A percentile compares a stretch with the other conserved stretches of the same genome.
Conservation (phyloP, 2,329 filamentous ascomycete genomes). For the Aspergillus aculeatinus region DNA sequence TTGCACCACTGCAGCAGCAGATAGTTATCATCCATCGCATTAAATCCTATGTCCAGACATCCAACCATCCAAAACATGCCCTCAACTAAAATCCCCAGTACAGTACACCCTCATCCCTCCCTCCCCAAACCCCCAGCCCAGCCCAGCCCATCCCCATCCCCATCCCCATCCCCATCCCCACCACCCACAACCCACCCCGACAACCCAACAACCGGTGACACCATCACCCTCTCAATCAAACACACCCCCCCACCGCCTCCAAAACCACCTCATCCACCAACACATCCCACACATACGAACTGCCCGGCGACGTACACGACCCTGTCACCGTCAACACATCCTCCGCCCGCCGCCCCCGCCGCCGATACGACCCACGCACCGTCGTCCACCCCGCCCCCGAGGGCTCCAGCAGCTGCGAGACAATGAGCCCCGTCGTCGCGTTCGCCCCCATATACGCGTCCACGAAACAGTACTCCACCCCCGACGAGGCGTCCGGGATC, state of each 20-base stretch:
- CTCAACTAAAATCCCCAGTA: too few species aligned
- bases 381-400: constrained; percentile 18
- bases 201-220: too few species aligned
- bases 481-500: constrained; percentile 2
- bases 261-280: constrained; percentile 26
- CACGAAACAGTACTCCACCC: constrained; percentile 17
- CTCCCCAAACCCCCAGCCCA: too few species aligned
- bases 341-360: constrained; percentile 3
- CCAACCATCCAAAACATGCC: too few species aligned
- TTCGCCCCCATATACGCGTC: constrained; percentile 21
- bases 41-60: too few species aligned
- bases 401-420: constrained; percentile 6
- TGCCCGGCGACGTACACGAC: constrained; percentile 19
- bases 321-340: constrained; percentile 20
- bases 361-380: constrained; percentile 18
- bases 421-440: constrained; percentile 17
- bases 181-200: too few species aligned
- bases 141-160: too few species aligned
- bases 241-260: neutral
- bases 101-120: too few species aligned
- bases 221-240: too few species aligned
- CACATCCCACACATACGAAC: constrained; percentile 16
- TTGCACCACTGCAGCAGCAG: too few species aligned
- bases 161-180: too few species aligned
- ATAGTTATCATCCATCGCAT: too few species aligned